These are phyloP conservation scores for Paracamarosporium sp. DNA, from an alignment of 2,329 filamentous ascomycete species.

Conservation along the genomic window DNA sequence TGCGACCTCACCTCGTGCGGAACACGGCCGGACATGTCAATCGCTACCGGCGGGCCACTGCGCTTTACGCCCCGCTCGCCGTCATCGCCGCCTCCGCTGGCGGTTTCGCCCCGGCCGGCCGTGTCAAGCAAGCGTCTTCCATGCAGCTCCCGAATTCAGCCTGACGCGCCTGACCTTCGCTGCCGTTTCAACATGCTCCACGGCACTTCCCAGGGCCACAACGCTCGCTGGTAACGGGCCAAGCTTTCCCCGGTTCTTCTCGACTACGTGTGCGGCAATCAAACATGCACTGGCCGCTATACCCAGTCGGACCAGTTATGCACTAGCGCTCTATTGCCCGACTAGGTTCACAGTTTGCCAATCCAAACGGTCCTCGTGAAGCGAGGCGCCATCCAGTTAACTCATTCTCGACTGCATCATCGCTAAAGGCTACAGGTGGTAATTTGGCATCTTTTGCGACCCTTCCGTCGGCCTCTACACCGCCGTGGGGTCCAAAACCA, in stretches of 20 bases:
- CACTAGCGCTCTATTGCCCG: constrained; percentile 7
- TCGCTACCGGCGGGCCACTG: constrained; percentile 3
- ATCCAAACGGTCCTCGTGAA: constrained; percentile 2
- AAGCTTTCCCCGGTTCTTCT: constrained; percentile 2
- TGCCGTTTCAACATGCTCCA: constrained; percentile 5
- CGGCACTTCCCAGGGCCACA: background rate
- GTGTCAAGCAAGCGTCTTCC: background rate
- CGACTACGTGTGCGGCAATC: background rate
- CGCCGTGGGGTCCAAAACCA: constrained; percentile 7
- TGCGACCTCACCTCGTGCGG: background rate
- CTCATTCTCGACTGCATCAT: background rate
- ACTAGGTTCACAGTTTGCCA: background rate
- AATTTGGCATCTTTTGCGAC: background rate
- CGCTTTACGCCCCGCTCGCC: constrained; percentile 1
- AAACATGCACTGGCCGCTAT: constrained; percentile 1
- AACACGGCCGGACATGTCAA: background rate
- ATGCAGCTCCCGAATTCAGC: constrained; percentile 9
- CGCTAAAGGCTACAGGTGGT: background rate
- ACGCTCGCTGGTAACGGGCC: constrained; percentile 1
- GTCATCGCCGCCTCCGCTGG: background rate
- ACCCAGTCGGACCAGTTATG: background rate
- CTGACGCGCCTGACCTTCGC: constrained; percentile 3
- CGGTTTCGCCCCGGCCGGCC: background rate
- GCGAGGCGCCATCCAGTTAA: constrained; percentile 2
- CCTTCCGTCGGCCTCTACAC: background rate